These are phyloP conservation scores for Boletus vermiculosoides DNA, from an alignment of 768 basidiomycete species.

Conservation along the genomic window DNA sequence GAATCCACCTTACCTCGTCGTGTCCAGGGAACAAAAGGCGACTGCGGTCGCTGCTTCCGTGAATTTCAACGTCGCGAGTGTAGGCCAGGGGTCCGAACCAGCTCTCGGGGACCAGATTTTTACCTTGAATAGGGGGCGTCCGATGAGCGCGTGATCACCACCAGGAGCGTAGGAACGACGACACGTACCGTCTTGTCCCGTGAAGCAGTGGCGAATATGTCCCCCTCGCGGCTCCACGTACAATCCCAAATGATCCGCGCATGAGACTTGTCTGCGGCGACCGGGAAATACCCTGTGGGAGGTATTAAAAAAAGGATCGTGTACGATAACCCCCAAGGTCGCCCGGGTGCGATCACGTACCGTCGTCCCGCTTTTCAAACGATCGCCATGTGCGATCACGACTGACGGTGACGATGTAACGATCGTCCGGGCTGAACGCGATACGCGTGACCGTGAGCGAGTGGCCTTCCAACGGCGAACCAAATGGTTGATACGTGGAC, in stretches of 20 bases:
- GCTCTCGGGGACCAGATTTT: constrained; percentile 68
- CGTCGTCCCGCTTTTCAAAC: constrained; percentile 52
- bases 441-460: constrained; percentile 86
- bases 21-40: constrained; percentile 49
- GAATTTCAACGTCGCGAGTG: constrained; percentile 61
- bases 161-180: not conserved
- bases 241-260: constrained; percentile 96
- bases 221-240: constrained; percentile 75
- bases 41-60: constrained; percentile 83
- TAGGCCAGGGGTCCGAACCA: constrained; percentile 50
- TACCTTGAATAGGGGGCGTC: constrained; percentile 47
- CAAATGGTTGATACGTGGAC: constrained; percentile 64
- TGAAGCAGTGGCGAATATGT: constrained; percentile 88
- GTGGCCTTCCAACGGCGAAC: constrained; percentile 78
- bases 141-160: not conserved
- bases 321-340: not conserved
- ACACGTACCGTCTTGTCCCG: constrained; percentile 84
- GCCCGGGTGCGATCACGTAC: constrained; percentile 25
- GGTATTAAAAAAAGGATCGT: not conserved
- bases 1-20: constrained; percentile 39
- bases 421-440: constrained; percentile 85
- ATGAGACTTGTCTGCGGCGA: constrained; percentile 80
- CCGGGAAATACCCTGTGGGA: constrained; percentile 53
- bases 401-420: constrained; percentile 77
- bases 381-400: constrained; percentile 91